Percentiles rank a stretch among this genome's conserved stretches.
Conservation (phyloP, 2,329 filamentous ascomycete species). For the Macroventuria anomochaeta region DNA sequence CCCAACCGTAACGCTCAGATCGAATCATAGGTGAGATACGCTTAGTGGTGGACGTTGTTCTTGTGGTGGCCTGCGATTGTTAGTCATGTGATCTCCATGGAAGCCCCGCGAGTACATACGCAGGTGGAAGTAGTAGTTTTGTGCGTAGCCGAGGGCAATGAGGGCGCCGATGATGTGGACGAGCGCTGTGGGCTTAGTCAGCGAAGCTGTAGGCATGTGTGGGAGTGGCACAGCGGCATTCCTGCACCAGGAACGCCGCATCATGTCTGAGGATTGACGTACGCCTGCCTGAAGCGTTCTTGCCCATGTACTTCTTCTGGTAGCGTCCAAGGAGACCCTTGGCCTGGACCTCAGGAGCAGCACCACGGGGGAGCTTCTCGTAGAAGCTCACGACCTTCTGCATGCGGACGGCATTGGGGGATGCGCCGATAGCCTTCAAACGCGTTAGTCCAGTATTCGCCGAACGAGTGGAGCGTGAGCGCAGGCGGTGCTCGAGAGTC, state of each 20-base stretch:
- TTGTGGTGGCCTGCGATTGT: conserved; percentile 87
- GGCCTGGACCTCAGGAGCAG: conserved; percentile 81
- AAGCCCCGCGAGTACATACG: conserved; percentile 67
- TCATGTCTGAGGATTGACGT: conserved; percentile 55
- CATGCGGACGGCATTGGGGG: conserved; percentile 96
- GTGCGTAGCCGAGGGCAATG: conserved; percentile 84
- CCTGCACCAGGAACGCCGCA: not conserved
- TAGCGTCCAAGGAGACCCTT: conserved; percentile 87
- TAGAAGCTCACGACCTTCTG: conserved; percentile 98
- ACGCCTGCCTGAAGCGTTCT: conserved; percentile 90
- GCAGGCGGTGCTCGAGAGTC: not conserved
- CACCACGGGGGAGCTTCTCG: conserved; percentile 93
- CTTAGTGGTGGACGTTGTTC: conserved; percentile 99
- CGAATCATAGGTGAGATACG: conserved; percentile 11
- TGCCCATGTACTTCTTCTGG: conserved; percentile 87
- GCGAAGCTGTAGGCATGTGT: conserved; percentile 8
- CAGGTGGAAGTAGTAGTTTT: conserved; percentile 99
- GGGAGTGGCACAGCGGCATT: not conserved
- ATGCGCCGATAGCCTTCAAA: conserved; percentile 84
- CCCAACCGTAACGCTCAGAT: conserved; percentile 28
- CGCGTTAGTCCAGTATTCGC: conserved; percentile 26
- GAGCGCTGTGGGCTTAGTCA: conserved; percentile 67
- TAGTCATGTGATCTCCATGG: conserved; percentile 23
- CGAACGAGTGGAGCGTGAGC: not conserved
- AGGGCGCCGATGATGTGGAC: conserved; percentile 83